Base-by-base conservation (phyloP, 805 yeast genomes). In the Starmerella powellii region DNA sequence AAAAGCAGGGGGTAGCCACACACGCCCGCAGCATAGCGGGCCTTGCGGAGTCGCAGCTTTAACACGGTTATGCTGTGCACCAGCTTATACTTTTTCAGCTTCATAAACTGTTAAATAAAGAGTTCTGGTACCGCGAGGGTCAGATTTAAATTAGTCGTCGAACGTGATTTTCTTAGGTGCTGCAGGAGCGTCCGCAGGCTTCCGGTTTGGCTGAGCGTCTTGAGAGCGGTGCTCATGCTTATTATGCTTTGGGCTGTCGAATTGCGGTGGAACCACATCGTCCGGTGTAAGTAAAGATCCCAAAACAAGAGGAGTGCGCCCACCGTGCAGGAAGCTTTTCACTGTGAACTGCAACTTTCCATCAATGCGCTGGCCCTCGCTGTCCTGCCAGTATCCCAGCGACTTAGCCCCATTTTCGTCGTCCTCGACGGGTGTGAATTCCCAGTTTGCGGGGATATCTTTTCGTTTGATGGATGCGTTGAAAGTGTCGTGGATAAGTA, bases 361-460 rank as follows among this genome's bases (percentile, higher is more conserved):
- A 51, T 81, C 95, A 16, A 91, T 67, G 41, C 78, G 76, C 34
- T 71, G 66, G 12, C 80, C 94, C 43, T 74, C 66, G 33, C 68
- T 80, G 59, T 88, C 95, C 11, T 68, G 68, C 98, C 98, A 88
- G 59, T 81, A 73, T 1, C 98, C 98, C 50, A 82, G 66, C 0
- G 86, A 78, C 44, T 69, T 68, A 43, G 69, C 46, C 12, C 42
- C 42, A 18, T 26, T 24, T n/a, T 48, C 56, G 29, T 56, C 58
- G 53, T 80, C 88, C 19, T 70, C 77, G 54, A 72, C 76, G 38
- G 91, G 88, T 41, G 83, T 71, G 62, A 88, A 91, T 27, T 67
- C 67, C 98, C 98, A 91, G 36, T 68, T 72, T 32, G 66, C 63
- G n/a, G 98, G 98, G 47, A 91, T 86, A 53, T 76, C 78, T 57